Evolutionary conservation across 2,329 filamentous ascomycete genomes (phyloP), one percentile per base, ranked within the genome.

Genomic region (Mycosphaerella sp.): DNA sequence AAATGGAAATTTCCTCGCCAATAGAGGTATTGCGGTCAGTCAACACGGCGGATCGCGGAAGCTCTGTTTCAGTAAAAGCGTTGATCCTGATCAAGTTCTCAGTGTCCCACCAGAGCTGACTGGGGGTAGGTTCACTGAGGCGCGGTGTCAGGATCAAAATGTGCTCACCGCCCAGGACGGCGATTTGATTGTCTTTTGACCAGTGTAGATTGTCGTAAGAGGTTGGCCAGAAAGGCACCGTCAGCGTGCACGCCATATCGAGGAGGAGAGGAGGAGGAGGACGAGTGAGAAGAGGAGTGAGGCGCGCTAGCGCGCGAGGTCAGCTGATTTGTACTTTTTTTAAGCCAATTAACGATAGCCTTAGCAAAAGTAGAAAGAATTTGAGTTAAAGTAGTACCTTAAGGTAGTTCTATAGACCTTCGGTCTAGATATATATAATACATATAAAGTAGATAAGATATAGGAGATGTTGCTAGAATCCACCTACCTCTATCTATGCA

Each of bases 171-270:
- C 74, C 75, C 12, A 77, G 77, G 41, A 82, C 65, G 6, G 79
- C 80, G 40, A 84, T 71, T 43, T 78, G 75, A 41, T 78, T 77
- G 58, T 82, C 79, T 35, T 71, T 65, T 6, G 79, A 82, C 79
- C 80, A 84, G 45, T 73, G 70, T n/a, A 83, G 64, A 43, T 76
- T 78, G 58, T 78, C 68, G 21, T 71, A 65, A 52, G 73, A 75
- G 2, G 75, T 75, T 2, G 79, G 78, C 67, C 73, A 79, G 49
- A 75, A 69, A 18, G 67, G 66, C 7, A 64, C 44, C 2, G 53
- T 56, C 39, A 64, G 42, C 16, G 44, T 47, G 35, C 50, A 44
- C 32, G 60, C 52, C 60, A 62, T 62, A 13, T 28, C 39, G 14
- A 3, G 18, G 18, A 3, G 3, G 3, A 21, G 18, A n/a, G n/a